Evolutionary conservation across 192 early-diverging fungal species (phyloP).

Genomic region (Gaertneriomyces sp.): DNA sequence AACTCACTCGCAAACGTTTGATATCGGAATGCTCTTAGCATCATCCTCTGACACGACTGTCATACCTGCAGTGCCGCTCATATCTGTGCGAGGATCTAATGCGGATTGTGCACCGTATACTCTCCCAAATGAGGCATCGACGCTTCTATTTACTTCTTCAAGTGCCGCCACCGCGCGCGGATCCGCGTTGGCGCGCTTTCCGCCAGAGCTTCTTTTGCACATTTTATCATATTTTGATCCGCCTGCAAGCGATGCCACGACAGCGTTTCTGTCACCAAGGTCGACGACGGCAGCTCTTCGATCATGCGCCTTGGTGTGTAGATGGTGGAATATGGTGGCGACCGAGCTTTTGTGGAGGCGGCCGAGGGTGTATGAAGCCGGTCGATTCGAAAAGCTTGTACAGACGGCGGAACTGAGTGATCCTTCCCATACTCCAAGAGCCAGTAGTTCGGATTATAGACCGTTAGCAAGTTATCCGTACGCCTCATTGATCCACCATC

Average conservation of each 20-base stretch:
- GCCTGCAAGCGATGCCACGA: slow-evolving; percentile 2
- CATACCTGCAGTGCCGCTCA: too few species aligned
- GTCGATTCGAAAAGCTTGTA: slow-evolving; percentile 34
- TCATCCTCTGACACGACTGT: too few species aligned
- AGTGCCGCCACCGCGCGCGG: neutral
- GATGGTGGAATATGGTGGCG: slow-evolving; percentile 45
- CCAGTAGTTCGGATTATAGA: neutral
- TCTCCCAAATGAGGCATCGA: neutral
- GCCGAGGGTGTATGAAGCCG: slow-evolving; percentile 40
- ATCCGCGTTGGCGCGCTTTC: slow-evolving; percentile 10
- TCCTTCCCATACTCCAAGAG: neutral
- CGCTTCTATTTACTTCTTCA: neutral
- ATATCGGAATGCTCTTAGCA: too few species aligned
- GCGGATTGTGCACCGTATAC: too few species aligned
- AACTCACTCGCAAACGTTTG: too few species aligned
- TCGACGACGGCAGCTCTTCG: slow-evolving; percentile 32
- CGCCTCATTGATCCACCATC: slow-evolving; percentile 15
- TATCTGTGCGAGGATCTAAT: too few species aligned
- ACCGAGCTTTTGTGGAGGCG: slow-evolving; percentile 47
- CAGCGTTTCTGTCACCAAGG: slow-evolving; percentile 16
- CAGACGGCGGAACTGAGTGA: neutral
- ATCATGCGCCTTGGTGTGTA: slow-evolving; percentile 41
- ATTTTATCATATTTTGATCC: slow-evolving; percentile 34
- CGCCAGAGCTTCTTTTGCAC: slow-evolving; percentile 31
- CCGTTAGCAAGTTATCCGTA: slow-evolving; percentile 26